Evolutionary conservation across 2,329 filamentous ascomycete genomes (phyloP).

Genomic region (Mycogone perniciosa): DNA sequence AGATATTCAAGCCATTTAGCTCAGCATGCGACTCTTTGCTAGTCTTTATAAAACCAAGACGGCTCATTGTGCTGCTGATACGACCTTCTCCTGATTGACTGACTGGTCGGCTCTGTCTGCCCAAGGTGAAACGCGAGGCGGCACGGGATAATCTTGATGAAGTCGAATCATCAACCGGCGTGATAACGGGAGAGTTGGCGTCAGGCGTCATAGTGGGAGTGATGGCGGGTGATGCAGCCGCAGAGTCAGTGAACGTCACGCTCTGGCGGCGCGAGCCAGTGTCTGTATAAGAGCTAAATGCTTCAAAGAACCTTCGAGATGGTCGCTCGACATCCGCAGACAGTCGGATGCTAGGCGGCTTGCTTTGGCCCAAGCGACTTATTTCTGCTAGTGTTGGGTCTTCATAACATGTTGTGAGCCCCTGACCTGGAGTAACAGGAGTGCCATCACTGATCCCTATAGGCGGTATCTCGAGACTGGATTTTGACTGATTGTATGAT

Average conservation of each 20-base stretch:
- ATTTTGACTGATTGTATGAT: conserved; percentile 50
- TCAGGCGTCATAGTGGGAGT: conserved; percentile 33
- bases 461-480: conserved; percentile 32
- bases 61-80: conserved; percentile 51
- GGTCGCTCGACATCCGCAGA: conserved; percentile 49
- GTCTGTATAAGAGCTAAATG: conserved; percentile 28
- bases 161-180: conserved; percentile 47
- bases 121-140: conserved; percentile 47
- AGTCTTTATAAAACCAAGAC: conserved; percentile 45
- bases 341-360: conserved; percentile 47
- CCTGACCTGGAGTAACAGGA: conserved; percentile 6
- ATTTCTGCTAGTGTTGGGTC: conserved; percentile 19
- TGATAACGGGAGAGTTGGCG: conserved; percentile 31
- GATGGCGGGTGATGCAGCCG: conserved; percentile 28
- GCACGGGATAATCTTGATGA: conserved; percentile 51
- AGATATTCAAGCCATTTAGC: conserved; percentile 19
- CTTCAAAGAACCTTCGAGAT: conserved; percentile 42
- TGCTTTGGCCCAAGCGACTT: conserved; percentile 22
- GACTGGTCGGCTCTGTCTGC: conserved; percentile 45
- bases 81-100: conserved; percentile 55
- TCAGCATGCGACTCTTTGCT: conserved; percentile 41
- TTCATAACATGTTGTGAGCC: conserved; percentile 17
- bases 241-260: conserved; percentile 42
- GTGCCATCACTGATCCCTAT: conserved; percentile 12
- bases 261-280: conserved; percentile 44